Percentiles rank a stretch among this genome's conserved stretches.
phyloP scores from a whole-genome alignment of 1,139 yeast genomes.

The Suhomyces taliae region DNA sequence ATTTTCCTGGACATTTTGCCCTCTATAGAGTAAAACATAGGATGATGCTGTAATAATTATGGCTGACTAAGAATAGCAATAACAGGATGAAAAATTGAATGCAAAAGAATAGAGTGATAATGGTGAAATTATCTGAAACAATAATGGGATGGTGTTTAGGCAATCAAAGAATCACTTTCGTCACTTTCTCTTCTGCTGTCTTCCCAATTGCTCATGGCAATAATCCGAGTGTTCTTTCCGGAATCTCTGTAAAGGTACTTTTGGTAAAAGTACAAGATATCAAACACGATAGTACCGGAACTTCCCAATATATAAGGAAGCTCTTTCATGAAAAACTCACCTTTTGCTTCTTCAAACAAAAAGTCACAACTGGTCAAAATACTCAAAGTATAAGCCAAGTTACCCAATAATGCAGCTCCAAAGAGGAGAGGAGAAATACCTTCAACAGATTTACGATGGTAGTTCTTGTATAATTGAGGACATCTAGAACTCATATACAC shows the following conservation, averaged over 20 bases:
- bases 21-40: too few species aligned
- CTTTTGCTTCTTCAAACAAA: constrained; percentile 31
- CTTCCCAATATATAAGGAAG: constrained; percentile 84
- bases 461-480: constrained; percentile 83
- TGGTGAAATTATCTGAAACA: too few species aligned
- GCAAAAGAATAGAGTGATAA: too few species aligned
- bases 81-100: too few species aligned
- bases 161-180: constrained; percentile 6
- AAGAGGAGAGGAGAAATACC: constrained; percentile 83
- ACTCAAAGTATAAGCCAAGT: constrained; percentile 76
- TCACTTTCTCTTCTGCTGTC: constrained; percentile 5
- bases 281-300: constrained; percentile 82
- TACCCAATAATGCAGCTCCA: constrained; percentile 76
- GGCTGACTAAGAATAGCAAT: too few species aligned
- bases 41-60: too few species aligned
- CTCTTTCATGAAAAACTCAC: constrained; percentile 61
- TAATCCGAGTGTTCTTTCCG: constrained; percentile 26
- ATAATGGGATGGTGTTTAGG: too few species aligned
- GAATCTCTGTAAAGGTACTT: constrained; percentile 35
- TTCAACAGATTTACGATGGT: constrained; percentile 71
- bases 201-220: constrained; percentile 30
- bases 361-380: constrained; percentile 56
- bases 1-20: too few species aligned
- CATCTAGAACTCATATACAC: constrained; percentile 77
- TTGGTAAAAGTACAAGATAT: constrained; percentile 73